phyloP scores from a whole-genome alignment of 768 basidiomycete species.

The Neoboletus subvelutipes region DNA sequence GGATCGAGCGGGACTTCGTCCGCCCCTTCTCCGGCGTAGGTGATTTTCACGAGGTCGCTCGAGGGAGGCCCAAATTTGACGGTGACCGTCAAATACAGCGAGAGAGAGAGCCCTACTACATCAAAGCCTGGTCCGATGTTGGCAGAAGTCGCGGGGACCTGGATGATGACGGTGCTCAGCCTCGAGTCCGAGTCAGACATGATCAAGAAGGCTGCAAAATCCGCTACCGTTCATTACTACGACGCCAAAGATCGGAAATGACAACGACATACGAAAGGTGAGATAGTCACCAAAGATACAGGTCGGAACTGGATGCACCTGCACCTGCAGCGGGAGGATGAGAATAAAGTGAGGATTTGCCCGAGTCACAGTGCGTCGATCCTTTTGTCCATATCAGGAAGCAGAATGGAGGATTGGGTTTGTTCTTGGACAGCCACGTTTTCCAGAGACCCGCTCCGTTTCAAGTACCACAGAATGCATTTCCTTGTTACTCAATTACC shows the following conservation, averaged over 20 bases:
- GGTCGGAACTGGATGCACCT: not conserved
- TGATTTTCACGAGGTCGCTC: constrained; percentile 58
- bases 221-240: not conserved
- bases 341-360: not conserved
- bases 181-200: constrained; percentile 23
- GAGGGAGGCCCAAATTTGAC: constrained; percentile 46
- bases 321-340: not conserved
- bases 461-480: not conserved
- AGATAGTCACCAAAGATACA: not conserved
- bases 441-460: not conserved
- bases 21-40: constrained; percentile 87
- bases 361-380: constrained; percentile 4
- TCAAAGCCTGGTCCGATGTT: constrained; percentile 99
- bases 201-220: constrained; percentile 8
- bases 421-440: not conserved
- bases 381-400: constrained; percentile 14
- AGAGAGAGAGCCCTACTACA: constrained; percentile 96
- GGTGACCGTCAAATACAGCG: constrained; percentile 75
- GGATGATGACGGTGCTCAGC: constrained; percentile 62
- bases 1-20: constrained; percentile 89
- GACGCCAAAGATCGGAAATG: no score
- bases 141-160: constrained; percentile 94
- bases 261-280: constrained; percentile 8
- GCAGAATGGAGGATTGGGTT: not conserved
- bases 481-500: not conserved